Evolutionary conservation across 1,284 basidiomycete genomes (phyloP), one percentile per base, ranked within the genome.

Genomic region (Rhodotorula sp.): DNA sequence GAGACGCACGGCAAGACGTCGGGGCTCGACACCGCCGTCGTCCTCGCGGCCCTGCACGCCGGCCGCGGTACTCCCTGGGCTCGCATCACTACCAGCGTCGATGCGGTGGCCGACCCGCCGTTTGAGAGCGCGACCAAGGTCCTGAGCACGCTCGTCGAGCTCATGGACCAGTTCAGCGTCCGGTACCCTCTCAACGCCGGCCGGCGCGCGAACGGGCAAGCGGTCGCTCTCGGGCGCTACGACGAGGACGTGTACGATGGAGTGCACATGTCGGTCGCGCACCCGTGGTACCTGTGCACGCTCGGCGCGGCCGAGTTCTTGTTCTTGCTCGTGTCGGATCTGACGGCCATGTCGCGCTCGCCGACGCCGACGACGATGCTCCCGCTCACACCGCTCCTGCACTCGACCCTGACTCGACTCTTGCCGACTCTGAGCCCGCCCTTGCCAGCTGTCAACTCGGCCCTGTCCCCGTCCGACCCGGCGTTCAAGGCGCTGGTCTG

Each of bases 211-310:
- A 67, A 69, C 29, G 81, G 79, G 79, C 76, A 77, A 2, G 72
- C 78, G 0, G 82, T 83, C 14, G 81, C 82, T 0, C 77, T 85
- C 16, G 84, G 84, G 0, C 77, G 84, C 16, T 85, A 29, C 12
- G 26, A 20, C 34, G 58, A n/a, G 39, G 58, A 58, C 21, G 58
- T 58, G 20, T 58, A 58, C 58, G 58, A 75, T 56, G 76, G 72
- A 26, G 76, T 81, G 7, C 81, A 81, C 18, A 75, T 75, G 23
- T 79, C 79, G 20, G 69, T 69, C 34, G 83, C 80, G 3, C 81
- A 84, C 73, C 83, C 84, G 3, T 85, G 84, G 84, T 83, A 80
- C 75, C 79, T 84, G 43, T 80, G 81, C 71, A 84, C 82, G 12
- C 78, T 81, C 58, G 80, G 82, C 0, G 79, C 83, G 15, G 80